phyloP scores from a whole-genome alignment of 1,139 yeast genomes.

The Citeromyces siamensis region DNA sequence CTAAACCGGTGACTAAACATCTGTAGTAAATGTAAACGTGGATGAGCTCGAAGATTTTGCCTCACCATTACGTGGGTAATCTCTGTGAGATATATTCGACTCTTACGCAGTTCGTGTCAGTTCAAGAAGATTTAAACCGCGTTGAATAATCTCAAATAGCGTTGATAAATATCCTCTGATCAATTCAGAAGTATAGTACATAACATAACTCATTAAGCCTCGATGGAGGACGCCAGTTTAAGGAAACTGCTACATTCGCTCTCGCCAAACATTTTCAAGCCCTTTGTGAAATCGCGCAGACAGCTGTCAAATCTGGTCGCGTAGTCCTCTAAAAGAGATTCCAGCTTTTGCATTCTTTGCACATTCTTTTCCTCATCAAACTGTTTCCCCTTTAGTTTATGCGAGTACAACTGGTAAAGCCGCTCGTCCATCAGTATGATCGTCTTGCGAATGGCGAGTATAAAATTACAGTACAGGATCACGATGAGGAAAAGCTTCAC shows the following conservation, averaged over 20 bases:
- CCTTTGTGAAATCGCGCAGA: constrained; percentile 39
- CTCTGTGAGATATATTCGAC: no score
- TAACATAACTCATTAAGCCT: no score
- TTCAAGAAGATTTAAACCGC: no score
- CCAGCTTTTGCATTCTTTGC: constrained; percentile 31
- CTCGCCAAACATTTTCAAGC: constrained; percentile 47
- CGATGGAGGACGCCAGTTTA: constrained; percentile 36
- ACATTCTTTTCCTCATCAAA: constrained; percentile 27
- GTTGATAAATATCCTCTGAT: no score
- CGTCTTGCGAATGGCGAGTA: constrained; percentile 41
- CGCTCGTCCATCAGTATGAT: constrained; percentile 38
- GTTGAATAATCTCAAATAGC: no score
- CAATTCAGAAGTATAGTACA: no score
- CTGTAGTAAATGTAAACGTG: no score
- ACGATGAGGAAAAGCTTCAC: constrained; percentile 33
- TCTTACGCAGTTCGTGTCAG: no score
- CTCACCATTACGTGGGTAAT: no score
- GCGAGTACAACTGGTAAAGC: constrained; percentile 26
- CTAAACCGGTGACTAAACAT: no score
- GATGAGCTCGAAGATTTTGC: no score
- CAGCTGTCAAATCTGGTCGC: constrained; percentile 42
- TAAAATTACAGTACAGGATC: constrained; percentile 41
- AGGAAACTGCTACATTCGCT: constrained; percentile 47
- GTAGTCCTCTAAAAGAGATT: constrained; percentile 35
- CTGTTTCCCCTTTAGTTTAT: constrained; percentile 23